Evolutionary conservation across 2,329 filamentous ascomycete species (phyloP).

Genomic region (Sporothrix pallida): DNA sequence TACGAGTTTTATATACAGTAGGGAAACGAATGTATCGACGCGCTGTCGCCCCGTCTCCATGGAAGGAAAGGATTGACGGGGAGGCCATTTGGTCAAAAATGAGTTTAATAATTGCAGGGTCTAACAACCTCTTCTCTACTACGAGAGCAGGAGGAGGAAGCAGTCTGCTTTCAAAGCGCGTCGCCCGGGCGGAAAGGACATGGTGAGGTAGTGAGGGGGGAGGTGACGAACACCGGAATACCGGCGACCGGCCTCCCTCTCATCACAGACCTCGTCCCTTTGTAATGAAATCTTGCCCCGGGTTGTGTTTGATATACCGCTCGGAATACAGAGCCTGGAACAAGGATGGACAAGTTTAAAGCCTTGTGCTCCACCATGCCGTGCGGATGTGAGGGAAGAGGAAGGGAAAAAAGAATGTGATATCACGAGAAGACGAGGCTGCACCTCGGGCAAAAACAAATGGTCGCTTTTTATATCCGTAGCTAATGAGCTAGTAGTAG

Average conservation of each 20-base stretch:
- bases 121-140: background rate
- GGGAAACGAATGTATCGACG: conserved; percentile 26
- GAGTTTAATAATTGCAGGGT: background rate
- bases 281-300: background rate
- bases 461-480: conserved; percentile 13
- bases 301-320: conserved; percentile 61
- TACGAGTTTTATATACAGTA: no score
- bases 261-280: conserved; percentile 4
- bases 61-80: conserved; percentile 7
- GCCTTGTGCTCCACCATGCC: conserved; percentile 77
- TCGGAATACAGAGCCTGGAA: conserved; percentile 74
- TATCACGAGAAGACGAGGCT: background rate
- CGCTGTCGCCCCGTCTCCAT: conserved; percentile 26
- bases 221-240: background rate
- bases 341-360: conserved; percentile 68
- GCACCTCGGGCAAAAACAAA: background rate
- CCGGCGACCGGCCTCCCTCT: background rate
- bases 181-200: conserved; percentile 16
- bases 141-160: background rate
- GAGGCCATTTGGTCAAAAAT: conserved; percentile 32
- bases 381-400: conserved; percentile 55
- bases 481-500: background rate
- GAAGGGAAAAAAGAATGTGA: conserved; percentile 19
- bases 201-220: background rate
- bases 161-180: conserved; percentile 7